Evolutionary conservation across 2,329 filamentous ascomycete genomes (phyloP).

Genomic region (Ampelomyces quisqualis): DNA sequence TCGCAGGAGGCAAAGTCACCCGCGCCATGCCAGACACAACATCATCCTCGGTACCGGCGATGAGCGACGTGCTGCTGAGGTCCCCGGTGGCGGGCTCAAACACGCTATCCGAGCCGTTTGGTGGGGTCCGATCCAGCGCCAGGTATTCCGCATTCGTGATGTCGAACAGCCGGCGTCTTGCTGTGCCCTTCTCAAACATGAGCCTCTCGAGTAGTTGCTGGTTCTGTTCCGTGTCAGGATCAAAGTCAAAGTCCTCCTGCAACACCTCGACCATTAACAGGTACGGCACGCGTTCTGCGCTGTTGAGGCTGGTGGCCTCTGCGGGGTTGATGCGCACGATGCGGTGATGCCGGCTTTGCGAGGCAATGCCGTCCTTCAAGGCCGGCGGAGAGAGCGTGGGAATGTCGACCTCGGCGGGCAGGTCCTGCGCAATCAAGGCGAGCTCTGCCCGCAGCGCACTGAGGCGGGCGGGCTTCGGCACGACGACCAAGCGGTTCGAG

Average conservation of each 20-base stretch:
- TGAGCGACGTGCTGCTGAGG: constrained; percentile 69
- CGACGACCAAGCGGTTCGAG: constrained; percentile 78
- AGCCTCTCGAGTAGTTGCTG: constrained; percentile 63
- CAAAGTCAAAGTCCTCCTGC: constrained; percentile 79
- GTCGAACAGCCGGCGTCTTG: constrained; percentile 54
- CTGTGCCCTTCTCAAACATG: constrained; percentile 65
- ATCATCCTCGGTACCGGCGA: constrained; percentile 57
- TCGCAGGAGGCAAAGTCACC: constrained; percentile 28
- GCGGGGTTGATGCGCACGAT: constrained; percentile 82
- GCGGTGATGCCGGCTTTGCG: constrained; percentile 75
- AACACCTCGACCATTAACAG: constrained; percentile 82
- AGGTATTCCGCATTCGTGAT: constrained; percentile 62
- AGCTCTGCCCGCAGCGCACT: constrained; percentile 80
- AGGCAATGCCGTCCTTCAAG: constrained; percentile 69
- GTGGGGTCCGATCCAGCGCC: constrained; percentile 47
- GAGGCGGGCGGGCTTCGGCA: constrained; percentile 77
- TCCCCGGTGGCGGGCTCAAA: constrained; percentile 82
- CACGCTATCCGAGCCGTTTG: constrained; percentile 65
- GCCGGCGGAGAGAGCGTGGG: constrained; percentile 78
- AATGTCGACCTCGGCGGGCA: constrained; percentile 81
- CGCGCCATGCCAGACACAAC: constrained; percentile 35
- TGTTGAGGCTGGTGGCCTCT: constrained; percentile 82
- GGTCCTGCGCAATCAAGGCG: constrained; percentile 75
- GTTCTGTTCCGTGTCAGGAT: constrained; percentile 73
- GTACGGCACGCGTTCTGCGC: constrained; percentile 82